Evolutionary conservation across 176 grass and related monocot species (phyloP).

Genomic region (Metroxylon sagu): DNA sequence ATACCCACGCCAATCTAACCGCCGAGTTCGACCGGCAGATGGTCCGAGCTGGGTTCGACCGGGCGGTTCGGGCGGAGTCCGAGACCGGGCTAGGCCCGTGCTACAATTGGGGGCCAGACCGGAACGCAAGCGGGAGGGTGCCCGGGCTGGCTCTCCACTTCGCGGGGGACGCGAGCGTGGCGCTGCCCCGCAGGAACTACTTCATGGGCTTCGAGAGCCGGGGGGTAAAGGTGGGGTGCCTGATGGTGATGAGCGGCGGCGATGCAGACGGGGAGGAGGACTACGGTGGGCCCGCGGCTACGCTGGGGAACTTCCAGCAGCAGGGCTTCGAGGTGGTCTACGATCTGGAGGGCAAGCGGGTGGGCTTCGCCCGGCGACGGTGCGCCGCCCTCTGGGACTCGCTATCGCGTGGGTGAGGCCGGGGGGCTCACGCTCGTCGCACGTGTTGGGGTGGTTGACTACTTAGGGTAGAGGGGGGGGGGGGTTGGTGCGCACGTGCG

Average conservation of each 20-base stretch:
- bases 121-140: conserved; percentile 24
- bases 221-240: conserved; percentile 40
- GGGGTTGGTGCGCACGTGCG: too few species aligned
- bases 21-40: conserved; percentile 50
- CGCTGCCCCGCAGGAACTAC: conserved; percentile 72
- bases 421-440: neutral
- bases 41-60: conserved; percentile 39
- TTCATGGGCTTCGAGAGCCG: conserved; percentile 78
- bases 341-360: conserved; percentile 55
- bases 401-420: conserved; percentile 41
- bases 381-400: conserved; percentile 72
- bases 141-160: conserved; percentile 64
- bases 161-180: conserved; percentile 57
- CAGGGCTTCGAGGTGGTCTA: conserved; percentile 95
- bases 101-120: conserved; percentile 36
- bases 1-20: conserved; percentile 43
- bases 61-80: conserved; percentile 27
- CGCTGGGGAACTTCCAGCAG: conserved; percentile 97
- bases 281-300: conserved; percentile 58
- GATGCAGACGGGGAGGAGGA: conserved; percentile 20
- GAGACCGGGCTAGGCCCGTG: conserved; percentile 55
- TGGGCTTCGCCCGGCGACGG: conserved; percentile 75
- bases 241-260: conserved; percentile 68
- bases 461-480: too few species aligned
- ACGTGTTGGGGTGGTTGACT: neutral